Evolutionary conservation across 2,329 filamentous ascomycete genomes (phyloP), one percentile per base, ranked within the genome.

Genomic region (Botrytis paeoniae): DNA sequence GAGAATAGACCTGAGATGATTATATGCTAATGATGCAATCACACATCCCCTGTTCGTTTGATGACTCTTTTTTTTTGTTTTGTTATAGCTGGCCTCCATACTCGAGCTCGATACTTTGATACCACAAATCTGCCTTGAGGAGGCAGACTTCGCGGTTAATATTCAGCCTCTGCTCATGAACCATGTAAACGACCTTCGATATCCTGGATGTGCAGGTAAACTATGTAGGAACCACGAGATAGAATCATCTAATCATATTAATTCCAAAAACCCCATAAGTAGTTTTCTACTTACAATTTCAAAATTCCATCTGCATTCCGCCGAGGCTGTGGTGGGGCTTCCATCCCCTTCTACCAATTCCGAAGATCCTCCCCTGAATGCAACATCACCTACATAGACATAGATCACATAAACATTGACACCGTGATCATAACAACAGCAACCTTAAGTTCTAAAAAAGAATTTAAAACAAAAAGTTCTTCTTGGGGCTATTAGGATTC

Each of bases 301-400:
- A 39, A 39, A 68, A 68, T 25, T 54, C 45, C 35, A 54, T 54
- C 64, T 66, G 22, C 64, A 71, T 59, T 66, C 45, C 60, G 16
- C 43, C n/a, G 45, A 71, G 60, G 60, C 69, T 57, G 41, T 71
- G 60, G 69, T 59, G 59, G 57, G 43, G 59, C 69, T 71, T 71
- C 61, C 59, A 45, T 63, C 20, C 3, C 37, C 16, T 14, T 3
- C 41, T 32, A 35, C 4, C 22, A 61, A 18, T 22, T 22, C 68
- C 68, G 37, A 63, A 39, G 25, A n/a, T 25, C 43, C 69, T 51
- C 39, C 57, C 35, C 35, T 64, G 35, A 65, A 51, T 66, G 32
- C 22, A 66, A 37, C 32, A 37, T 63, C 37, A 62, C 25, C 25
- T 41, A 43, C 60, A 20, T 62, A 25, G 48, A 51, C 25, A 14